Conservation (phyloP, 78 protist species). For the Dictyostelium firmibasis region DNA sequence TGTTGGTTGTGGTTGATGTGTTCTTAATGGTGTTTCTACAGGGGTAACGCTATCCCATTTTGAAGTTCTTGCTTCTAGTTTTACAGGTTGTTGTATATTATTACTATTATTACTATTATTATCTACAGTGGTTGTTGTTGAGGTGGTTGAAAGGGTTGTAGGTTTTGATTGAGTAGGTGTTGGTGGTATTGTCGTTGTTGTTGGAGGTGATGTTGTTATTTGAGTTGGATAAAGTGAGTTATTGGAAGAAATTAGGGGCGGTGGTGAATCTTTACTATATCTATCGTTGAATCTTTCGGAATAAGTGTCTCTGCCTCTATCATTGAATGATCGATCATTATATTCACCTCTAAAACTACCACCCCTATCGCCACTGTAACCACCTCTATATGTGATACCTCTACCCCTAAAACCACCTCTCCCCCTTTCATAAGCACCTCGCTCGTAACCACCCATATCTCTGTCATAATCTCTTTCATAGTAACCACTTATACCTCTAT, state of each 20-base stretch:
- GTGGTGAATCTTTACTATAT: neutral
- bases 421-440: neutral
- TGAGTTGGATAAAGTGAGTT: neutral
- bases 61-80: neutral
- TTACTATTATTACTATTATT: neutral
- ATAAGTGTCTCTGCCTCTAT: neutral
- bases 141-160: neutral
- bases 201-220: neutral
- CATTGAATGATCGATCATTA: neutral
- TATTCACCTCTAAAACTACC: neutral
- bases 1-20: neutral
- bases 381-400: neutral
- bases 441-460: neutral
- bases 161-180: neutral
- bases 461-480: neutral
- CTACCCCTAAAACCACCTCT: slow-evolving; percentile 5
- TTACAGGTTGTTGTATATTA: neutral
- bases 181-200: neutral
- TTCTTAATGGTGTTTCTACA: neutral
- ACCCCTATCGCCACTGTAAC: neutral
- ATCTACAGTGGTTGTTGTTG: neutral
- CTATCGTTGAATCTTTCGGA: neutral
- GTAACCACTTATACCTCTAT: neutral
- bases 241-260: too few relatives aligned
- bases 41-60: neutral